Base-by-base conservation (phyloP, 176 grass and related monocot species). In the Alopecurus myosuroides region DNA sequence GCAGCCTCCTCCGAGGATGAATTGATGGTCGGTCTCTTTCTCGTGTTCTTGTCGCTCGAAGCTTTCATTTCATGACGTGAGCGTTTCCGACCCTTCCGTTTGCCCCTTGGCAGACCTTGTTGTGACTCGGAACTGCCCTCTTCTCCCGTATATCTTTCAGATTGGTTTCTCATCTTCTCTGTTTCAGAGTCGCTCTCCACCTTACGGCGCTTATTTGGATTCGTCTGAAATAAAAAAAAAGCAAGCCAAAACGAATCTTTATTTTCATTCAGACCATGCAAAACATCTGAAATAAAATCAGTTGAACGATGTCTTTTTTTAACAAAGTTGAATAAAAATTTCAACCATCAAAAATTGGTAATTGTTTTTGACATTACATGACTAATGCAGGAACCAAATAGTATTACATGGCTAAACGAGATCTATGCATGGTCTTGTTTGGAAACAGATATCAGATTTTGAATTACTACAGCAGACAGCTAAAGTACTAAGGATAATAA, bases 191-290 rank as follows among this genome's bases (percentile, higher is more conserved):
- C 85, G 56, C 41, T 76, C 80, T 86, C 93, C 41, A 77, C 78
- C 77, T 90, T 94, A 44, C 79, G 84, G 29, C 89, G 81, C 79
- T 95, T 98, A 74, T 87, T 93, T 68, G 80, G 87, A 87, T 92
- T 94, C 29, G 50, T 87, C 96, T 98, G 88, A 81, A 95, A 88
- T 30, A 90, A 30, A 28, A 63, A 31, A 56, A 51, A 84, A n/a
- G n/a, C 10, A 56, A 81, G 33, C 37, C n/a, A 15, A 82, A 72
- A 64, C 72, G 46, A 15, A 29, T 40, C 23, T 40, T 57, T 10
- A 57, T 42, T n/a, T n/a, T n/a, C 35, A 6, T 70, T 34, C 52
- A 80, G 20, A 75, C 18, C 56, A 78, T 52, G 72, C 17, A 77
- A 35, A 71, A 73, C 25, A 78, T 84, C 82, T 94, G 68, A 67